These are phyloP conservation scores for Aspergillus asperescens DNA, from an alignment of 495 filamentous ascomycete genomes.

Conservation along the genomic window DNA sequence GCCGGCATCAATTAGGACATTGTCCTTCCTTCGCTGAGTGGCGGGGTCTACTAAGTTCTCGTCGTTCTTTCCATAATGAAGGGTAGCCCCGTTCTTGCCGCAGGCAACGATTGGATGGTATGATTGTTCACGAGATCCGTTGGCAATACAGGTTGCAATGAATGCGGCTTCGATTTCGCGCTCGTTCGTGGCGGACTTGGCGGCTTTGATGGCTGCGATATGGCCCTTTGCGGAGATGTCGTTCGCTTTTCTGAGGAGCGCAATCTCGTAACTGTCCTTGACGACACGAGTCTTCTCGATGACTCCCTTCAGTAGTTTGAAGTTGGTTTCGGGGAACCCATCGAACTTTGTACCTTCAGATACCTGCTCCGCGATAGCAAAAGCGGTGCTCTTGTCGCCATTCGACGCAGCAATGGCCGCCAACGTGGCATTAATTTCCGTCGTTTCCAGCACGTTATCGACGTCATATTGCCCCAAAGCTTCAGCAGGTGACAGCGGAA, in stretches of 20 bases:
- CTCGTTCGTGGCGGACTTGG: conserved; percentile 66
- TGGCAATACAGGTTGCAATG: conserved; percentile 65
- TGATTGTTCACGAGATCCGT: conserved; percentile 69
- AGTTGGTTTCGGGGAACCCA: conserved; percentile 57
- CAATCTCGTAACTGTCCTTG: conserved; percentile 82
- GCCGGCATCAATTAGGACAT: conserved; percentile 79
- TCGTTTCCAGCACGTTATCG: conserved; percentile 65
- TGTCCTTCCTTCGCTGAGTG: conserved; percentile 54
- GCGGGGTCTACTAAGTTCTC: conserved; percentile 44
- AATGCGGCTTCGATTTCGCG: conserved; percentile 77
- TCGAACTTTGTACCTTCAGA: conserved; percentile 59
- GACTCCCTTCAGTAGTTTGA: conserved; percentile 59
- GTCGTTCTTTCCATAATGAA: conserved; percentile 84
- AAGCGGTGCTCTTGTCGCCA: conserved; percentile 50
- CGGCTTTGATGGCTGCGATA: conserved; percentile 59
- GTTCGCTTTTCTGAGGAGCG: conserved; percentile 78
- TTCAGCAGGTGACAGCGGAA: conserved; percentile 72
- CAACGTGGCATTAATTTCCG: conserved; percentile 63
- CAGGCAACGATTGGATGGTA: conserved; percentile 81
- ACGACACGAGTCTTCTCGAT: conserved; percentile 74
- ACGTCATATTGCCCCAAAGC: conserved; percentile 75
- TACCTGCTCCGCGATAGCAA: conserved; percentile 67
- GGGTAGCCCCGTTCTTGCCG: conserved; percentile 71
- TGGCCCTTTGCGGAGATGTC: conserved; percentile 73
- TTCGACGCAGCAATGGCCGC: conserved; percentile 39